Conservation (phyloP, 2,329 filamentous ascomycete species). For the Fusarium sp. region DNA sequence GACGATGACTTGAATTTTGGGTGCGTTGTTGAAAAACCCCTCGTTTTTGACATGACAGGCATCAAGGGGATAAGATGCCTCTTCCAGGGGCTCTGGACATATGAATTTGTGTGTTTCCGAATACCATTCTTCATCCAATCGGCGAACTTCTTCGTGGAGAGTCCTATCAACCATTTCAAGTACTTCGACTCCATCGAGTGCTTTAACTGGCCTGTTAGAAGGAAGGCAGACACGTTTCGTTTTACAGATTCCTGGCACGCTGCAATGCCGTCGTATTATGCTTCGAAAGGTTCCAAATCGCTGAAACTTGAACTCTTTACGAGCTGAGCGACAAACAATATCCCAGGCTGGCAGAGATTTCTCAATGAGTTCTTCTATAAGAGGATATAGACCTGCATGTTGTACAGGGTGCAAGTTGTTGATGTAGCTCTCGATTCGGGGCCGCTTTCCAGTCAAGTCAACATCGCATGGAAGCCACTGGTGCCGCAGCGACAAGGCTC, state of each 20-base stretch:
- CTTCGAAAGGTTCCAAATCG: not conserved
- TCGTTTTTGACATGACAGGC: constrained; percentile 37
- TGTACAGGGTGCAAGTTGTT: constrained; percentile 65
- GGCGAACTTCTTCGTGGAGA: not conserved
- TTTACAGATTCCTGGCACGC: constrained; percentile 31
- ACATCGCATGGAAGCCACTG: constrained; percentile 12
- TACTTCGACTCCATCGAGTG: constrained; percentile 43
- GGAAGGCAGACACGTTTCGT: not conserved
- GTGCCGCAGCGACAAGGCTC: not conserved
- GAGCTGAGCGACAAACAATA: constrained; percentile 47
- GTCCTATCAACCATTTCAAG: not conserved
- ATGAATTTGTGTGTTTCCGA: not conserved
- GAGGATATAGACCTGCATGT: constrained; percentile 55
- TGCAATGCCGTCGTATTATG: constrained; percentile 50
- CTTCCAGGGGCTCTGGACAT: too few species aligned
- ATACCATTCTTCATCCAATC: not conserved
- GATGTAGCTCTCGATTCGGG: constrained; percentile 62
- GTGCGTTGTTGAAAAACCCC: constrained; percentile 48
- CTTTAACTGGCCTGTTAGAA: too few species aligned
- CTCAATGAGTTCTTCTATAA: constrained; percentile 59
- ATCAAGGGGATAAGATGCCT: too few species aligned
- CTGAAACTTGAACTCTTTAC: not conserved
- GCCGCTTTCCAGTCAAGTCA: not conserved
- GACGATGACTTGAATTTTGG: constrained; percentile 70
- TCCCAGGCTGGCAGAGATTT: constrained; percentile 63